A percentile compares a stretch with the other conserved stretches of the same genome.
phyloP scores from a whole-genome alignment of 208 protist species.

The Crithidia fasciculata region DNA sequence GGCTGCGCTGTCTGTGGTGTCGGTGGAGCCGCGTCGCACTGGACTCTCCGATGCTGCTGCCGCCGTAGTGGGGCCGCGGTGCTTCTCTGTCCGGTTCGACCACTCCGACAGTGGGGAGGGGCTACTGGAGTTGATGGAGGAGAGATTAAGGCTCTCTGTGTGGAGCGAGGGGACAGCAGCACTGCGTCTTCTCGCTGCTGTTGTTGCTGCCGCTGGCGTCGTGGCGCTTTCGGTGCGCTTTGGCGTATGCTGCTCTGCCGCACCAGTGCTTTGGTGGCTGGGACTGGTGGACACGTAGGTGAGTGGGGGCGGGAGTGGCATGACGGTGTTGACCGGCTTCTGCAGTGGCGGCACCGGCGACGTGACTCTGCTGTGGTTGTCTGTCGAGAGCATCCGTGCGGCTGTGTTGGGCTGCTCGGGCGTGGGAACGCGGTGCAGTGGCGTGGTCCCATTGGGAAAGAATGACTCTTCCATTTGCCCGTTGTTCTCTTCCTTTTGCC shows the following conservation, averaged over 20 bases:
- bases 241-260: neutral
- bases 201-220: neutral
- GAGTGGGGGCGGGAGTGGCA: neutral
- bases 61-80: neutral
- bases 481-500: no score
- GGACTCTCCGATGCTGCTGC: constrained; percentile 5
- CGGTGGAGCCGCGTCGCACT: neutral
- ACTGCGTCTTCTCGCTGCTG: neutral
- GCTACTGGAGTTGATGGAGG: constrained; percentile 15
- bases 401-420: constrained; percentile 16
- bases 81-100: constrained; percentile 23
- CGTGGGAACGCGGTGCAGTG: neutral
- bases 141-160: constrained; percentile 9
- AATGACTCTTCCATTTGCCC: neutral
- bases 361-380: neutral
- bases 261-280: neutral
- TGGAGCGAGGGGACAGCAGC: neutral
- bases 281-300: neutral
- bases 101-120: constrained; percentile 16
- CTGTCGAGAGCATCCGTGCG: neutral
- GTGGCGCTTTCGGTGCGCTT: neutral
- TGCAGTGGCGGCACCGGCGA: neutral
- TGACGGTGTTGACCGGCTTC: neutral
- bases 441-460: neutral
- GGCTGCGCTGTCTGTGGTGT: neutral